Conservation (phyloP, 2,329 filamentous ascomycete species). For the Pleoardoris graminearum region DNA sequence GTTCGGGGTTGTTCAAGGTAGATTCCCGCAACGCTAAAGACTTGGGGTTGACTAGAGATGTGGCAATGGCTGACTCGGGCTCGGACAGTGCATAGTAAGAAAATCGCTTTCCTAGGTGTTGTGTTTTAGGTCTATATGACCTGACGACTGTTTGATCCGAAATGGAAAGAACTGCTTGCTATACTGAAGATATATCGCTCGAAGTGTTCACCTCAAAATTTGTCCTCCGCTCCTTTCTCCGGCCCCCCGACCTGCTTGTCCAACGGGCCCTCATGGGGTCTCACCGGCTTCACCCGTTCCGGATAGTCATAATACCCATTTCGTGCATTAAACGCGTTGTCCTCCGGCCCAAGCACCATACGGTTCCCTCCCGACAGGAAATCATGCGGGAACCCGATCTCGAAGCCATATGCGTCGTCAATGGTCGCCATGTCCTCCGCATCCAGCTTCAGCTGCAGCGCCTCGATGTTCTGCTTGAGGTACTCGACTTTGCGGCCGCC, state of each 20-base stretch:
- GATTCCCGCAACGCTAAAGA: too few relatives aligned
- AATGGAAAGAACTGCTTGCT: too few relatives aligned
- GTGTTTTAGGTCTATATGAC: too few relatives aligned
- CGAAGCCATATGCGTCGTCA: conserved; percentile 64
- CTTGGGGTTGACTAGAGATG: too few relatives aligned
- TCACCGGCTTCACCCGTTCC: conserved; percentile 24
- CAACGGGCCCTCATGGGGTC: conserved; percentile 30
- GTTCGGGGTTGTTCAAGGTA: too few relatives aligned
- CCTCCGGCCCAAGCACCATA: conserved; percentile 29
- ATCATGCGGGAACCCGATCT: conserved; percentile 65
- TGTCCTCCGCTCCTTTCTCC: not conserved
- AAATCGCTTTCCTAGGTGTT: too few relatives aligned
- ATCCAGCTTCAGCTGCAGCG: conserved; percentile 63
- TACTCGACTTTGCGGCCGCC: conserved; percentile 72
- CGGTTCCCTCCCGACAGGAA: conserved; percentile 25
- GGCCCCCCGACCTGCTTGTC: conserved; percentile 9
- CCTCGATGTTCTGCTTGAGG: conserved; percentile 70
- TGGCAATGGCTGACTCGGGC: too few relatives aligned
- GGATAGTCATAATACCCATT: conserved; percentile 33
- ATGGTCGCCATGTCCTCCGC: conserved; percentile 68
- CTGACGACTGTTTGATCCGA: too few relatives aligned
- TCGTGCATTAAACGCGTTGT: conserved; percentile 23
- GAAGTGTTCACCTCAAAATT: not conserved
- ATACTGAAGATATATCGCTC: too few relatives aligned
- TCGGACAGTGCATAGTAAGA: too few relatives aligned